Base-by-base conservation (phyloP, 805 yeast genomes). In the Starmerella apicola region DNA sequence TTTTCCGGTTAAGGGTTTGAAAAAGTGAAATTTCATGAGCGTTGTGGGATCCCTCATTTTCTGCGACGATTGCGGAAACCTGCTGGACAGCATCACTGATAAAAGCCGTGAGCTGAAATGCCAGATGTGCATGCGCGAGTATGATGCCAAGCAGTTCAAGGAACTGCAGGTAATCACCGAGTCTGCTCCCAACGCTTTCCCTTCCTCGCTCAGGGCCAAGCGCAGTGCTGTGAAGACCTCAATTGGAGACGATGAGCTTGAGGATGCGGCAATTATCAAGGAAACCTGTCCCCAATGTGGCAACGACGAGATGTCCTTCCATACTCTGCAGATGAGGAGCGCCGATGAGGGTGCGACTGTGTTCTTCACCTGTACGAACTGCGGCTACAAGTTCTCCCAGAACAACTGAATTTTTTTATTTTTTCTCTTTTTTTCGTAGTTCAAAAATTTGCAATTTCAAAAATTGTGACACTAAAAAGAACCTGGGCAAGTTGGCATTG, bases 281-380 rank as follows among this genome's bases (percentile, higher is more conserved):
- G 99, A 91, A 61, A 86, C 81, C 57, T 91, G 99, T 69, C 97
- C 97, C n/a, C 76, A 86, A 62, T 91, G 98, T 73, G 95, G 94
- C 36, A 74, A 86, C 62, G 96, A 91, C 57, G 96, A 91, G 62
- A 93, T 93, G 98, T 86, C 78, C 59, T 91, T 88, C 60, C 97
- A 91, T 58, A 91, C 98, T 4, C 67, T 91, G 51, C 99, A 91
- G 63, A 71, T 91, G 53, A 77, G 99, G 65, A 81, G 95, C 39
- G 99, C 98, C 1, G 99, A 91, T 70, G 99, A 91, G 71, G 99
- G 98, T 71, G 68, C 98, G 22, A 91, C 99, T 8, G 97, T 91
- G 26, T 91, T 91, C 59, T 93, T 91, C 65, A 88, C 98, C 1
- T 91, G 98, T 67, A 79, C 94, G 1, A 65, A 72, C 31, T 91